Base-by-base conservation (phyloP, 345 rosid species). In the Camelina laxa region DNA sequence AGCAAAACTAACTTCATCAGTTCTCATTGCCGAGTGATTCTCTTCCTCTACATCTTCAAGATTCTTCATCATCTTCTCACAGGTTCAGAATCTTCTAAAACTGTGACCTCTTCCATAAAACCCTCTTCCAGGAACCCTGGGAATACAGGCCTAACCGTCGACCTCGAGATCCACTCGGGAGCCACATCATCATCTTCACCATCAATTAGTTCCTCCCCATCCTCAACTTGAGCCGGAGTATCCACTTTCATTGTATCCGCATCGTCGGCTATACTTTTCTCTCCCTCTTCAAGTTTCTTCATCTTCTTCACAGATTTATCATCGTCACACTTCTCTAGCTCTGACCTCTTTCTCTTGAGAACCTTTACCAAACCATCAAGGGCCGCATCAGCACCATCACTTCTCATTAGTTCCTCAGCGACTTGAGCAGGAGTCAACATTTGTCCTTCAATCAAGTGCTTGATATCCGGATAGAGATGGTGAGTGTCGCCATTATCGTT, bases 261-360 rank as follows among this genome's bases (percentile, higher is more conserved):
- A 41, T 1, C 45, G 15, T 42, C 16, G 16, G 48, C 7, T 14
- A 42, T 42, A 13, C 7, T 14, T 15, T 42, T 14, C 48, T 42
- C 48, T 14, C 48, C 48, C 31, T 30, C 64, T 57, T 16, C n/a
- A 9, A 3, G 22, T 9, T 6, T 33, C 36, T 33, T 33, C 9
- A 33, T 33, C 36, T 33, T 33, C 36, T 33, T 33, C 36, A 8
- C 36, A 33, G 36, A 33, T 8, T 33, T 8, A 33, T 33, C 36
- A 33, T 47, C 45, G 4, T 41, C 36, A 42, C 33, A 9, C 4
- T 14, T 42, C 36, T 62, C 21, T 22, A 9, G 9, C 50, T 42
- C 36, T 6, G n/a, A 35, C 7, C 75, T 74, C 84, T 80, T 81
- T 35, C 62, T 12, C 36, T 33, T 33, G 36, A 33, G 36, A 33